These are phyloP conservation scores for Vigna radiata DNA, from an alignment of 306 rosid species.

Conservation along the genomic window DNA sequence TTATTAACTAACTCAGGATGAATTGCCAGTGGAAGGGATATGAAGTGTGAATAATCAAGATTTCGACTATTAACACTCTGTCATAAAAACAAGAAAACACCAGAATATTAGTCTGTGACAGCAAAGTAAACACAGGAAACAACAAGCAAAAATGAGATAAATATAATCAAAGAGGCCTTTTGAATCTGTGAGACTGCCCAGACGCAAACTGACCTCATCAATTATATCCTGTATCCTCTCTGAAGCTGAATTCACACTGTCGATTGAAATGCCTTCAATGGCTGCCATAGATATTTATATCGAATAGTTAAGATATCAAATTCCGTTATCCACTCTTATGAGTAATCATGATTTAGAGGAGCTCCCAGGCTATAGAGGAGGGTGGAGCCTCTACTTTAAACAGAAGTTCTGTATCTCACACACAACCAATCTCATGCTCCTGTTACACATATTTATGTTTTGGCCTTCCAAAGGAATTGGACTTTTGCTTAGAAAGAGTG, in stretches of 20 bases:
- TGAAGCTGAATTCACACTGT: constrained; percentile 71
- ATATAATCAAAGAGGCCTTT: constrained; percentile 21
- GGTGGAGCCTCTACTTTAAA: constrained; percentile 29
- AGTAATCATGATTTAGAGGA: constrained; percentile 37
- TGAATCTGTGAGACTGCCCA: constrained; percentile 41
- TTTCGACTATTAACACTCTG: constrained; percentile 78
- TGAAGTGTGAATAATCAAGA: constrained; percentile 90
- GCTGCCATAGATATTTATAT: constrained; percentile 56
- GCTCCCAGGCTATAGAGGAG: constrained; percentile 31
- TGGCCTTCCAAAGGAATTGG: neutral
- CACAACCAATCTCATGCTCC: constrained; percentile 24
- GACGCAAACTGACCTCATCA: constrained; percentile 68
- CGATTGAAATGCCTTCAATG: constrained; percentile 77
- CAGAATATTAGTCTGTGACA: constrained; percentile 30
- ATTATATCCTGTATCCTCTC: constrained; percentile 73
- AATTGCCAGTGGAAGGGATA: constrained; percentile 94
- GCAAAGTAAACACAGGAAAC: constrained; percentile 31
- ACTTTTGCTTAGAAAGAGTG: constrained; percentile 12
- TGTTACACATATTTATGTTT: constrained; percentile 16
- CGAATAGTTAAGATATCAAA: constrained; percentile 34
- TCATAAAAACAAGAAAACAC: constrained; percentile 41
- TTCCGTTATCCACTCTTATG: constrained; percentile 14
- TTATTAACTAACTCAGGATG: constrained; percentile 86
- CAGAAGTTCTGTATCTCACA: constrained; percentile 18
- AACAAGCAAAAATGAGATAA: constrained; percentile 26